Evolutionary conservation across 352 stramenopile species (phyloP).

Genomic region (Phytopythium aichiense): DNA sequence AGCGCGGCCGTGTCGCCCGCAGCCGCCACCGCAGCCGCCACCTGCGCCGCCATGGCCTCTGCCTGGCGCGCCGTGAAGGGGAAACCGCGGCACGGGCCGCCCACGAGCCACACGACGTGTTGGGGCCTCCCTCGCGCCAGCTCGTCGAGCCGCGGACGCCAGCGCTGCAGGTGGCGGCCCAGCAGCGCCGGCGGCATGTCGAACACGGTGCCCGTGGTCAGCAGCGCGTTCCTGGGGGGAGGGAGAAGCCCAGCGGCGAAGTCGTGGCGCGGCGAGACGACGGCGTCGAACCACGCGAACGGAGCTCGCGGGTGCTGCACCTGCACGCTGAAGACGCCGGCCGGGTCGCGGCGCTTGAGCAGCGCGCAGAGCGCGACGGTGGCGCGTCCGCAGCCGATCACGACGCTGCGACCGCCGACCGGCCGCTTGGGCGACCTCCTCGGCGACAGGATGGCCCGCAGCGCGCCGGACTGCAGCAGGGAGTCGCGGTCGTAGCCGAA

Average conservation of each 20-base stretch:
- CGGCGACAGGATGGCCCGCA: slow-evolving; percentile 2
- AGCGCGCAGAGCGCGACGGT: slow-evolving; percentile 61
- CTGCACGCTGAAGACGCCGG: slow-evolving; percentile 56
- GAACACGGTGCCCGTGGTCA: slow-evolving; percentile 55
- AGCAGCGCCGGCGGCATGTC: slow-evolving; percentile 28
- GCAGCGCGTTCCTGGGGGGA: slow-evolving; percentile 23
- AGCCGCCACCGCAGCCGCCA: slow-evolving; percentile 19
- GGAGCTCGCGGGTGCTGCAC: slow-evolving; percentile 68
- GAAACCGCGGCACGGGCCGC: slow-evolving; percentile 64
- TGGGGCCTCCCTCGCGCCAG: slow-evolving; percentile 16
- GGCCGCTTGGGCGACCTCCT: background rate
- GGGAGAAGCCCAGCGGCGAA: slow-evolving; percentile 8
- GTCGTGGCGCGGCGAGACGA: slow-evolving; percentile 60
- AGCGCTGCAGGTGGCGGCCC: slow-evolving; percentile 18
- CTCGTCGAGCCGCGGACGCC: slow-evolving; percentile 17
- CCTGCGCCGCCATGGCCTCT: slow-evolving; percentile 33
- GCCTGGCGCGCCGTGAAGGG: slow-evolving; percentile 32
- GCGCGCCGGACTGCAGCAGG: background rate
- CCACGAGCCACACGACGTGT: slow-evolving; percentile 51
- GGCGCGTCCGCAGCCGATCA: slow-evolving; percentile 66
- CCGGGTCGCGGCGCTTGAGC: slow-evolving; percentile 26
- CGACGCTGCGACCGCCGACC: slow-evolving; percentile 21
- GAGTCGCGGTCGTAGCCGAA: slow-evolving; percentile 36
- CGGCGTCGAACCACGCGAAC: slow-evolving; percentile 52
- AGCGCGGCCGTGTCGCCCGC: slow-evolving; percentile 20